Evolutionary conservation across 2,329 filamentous ascomycete genomes (phyloP), one percentile per base, ranked within the genome.

Genomic region (Neophaeococcomyces aloes): DNA sequence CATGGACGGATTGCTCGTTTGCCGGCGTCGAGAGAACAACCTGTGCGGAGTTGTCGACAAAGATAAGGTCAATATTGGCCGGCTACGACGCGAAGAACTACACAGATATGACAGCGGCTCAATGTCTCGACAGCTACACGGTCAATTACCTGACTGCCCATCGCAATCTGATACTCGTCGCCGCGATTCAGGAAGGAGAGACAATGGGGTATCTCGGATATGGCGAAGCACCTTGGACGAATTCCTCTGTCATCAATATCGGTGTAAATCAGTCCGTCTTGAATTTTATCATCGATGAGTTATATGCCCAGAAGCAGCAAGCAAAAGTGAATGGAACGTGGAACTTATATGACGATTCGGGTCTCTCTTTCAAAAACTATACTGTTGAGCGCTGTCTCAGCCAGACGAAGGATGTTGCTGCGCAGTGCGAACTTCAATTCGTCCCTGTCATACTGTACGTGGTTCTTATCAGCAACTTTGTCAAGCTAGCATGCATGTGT

Each of bases 381-480:
- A n/a, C n/a, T n/a, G n/a, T n/a, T n/a, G n/a, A n/a, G n/a, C n/a
- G n/a, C n/a, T n/a, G n/a, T n/a, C n/a, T n/a, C n/a, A n/a, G n/a
- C n/a, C n/a, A n/a, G n/a, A n/a, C n/a, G n/a, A n/a, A n/a, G n/a
- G n/a, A n/a, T n/a, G n/a, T n/a, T n/a, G n/a, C n/a, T n/a, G n/a
- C n/a, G n/a, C n/a, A 44, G 1, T 60, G 57, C 21, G 18, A 48
- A 34, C 29, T 57, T 7, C 34, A 47, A 13, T 54, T 53, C 38
- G 53, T 47, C 17, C 44, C 46, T 10, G 32, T 31, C 6, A 49
- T 57, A 10, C 45, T 53, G 27, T 15, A 54, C 5, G 34, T 53
- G 19, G 53, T 60, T 3, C 54, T 59, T 14, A 14, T 42, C 5
- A 57, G 52, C 45, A 59, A 59, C 45, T 1, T 52, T 2, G 37